These are phyloP conservation scores for Centaurea solstitialis DNA, from an alignment of 129 eudicot genomes.

Conservation along the genomic window DNA sequence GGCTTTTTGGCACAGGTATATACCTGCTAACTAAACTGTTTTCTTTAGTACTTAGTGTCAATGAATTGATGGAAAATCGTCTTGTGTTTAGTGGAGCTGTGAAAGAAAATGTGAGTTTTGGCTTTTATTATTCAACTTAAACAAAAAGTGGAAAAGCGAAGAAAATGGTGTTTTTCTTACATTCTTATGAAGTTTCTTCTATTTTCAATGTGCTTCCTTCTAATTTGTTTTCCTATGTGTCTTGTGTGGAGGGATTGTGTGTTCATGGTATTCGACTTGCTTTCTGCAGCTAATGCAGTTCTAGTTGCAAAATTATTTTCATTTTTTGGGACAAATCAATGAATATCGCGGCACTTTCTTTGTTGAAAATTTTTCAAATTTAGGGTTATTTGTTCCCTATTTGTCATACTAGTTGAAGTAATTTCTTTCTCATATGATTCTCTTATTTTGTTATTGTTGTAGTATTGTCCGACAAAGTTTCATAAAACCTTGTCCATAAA, in stretches of 20 bases:
- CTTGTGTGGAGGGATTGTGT: background rate
- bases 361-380: background rate
- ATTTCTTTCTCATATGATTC: too few relatives aligned
- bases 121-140: too few relatives aligned
- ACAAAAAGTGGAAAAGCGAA: too few relatives aligned
- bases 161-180: background rate
- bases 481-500: too few relatives aligned
- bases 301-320: background rate
- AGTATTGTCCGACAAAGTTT: too few relatives aligned
- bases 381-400: background rate
- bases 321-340: background rate
- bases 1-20: constrained; percentile 70
- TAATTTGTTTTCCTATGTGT: background rate
- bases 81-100: too few relatives aligned
- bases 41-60: background rate
- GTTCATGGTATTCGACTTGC: background rate
- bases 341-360: background rate
- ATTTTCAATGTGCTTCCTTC: background rate
- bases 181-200: background rate
- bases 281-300: background rate
- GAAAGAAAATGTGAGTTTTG: too few relatives aligned
- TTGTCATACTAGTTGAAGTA: too few relatives aligned
- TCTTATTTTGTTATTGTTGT: too few relatives aligned
- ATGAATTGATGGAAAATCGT: background rate
- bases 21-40: background rate